Conservation (phyloP, 2,329 filamentous ascomycete genomes). For the Fusarium robinianum region DNA sequence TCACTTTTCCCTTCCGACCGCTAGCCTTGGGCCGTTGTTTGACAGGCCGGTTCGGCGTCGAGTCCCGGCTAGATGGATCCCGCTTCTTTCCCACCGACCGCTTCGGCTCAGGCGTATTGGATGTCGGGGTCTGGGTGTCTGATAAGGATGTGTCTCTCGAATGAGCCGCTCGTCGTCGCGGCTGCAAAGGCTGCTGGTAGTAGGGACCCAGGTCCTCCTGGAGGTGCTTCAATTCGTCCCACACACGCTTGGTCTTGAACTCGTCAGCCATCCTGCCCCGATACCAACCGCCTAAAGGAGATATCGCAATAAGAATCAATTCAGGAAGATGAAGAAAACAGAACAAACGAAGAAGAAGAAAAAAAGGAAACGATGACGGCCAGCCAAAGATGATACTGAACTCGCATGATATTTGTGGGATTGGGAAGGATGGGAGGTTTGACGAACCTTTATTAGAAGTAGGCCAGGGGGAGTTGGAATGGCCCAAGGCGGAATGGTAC, state of each 20-base stretch:
- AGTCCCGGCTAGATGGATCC: constrained; percentile 36
- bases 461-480: constrained; percentile 23
- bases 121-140: constrained; percentile 29
- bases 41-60: constrained; percentile 31
- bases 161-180: constrained; percentile 31
- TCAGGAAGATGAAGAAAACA: constrained; percentile 26
- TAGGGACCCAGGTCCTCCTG: constrained; percentile 43
- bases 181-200: constrained; percentile 36
- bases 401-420: neutral
- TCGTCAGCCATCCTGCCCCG: constrained; percentile 43
- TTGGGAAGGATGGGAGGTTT: constrained; percentile 13
- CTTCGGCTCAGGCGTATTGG: constrained; percentile 35
- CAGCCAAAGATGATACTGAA: constrained; percentile 4
- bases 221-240: constrained; percentile 42
- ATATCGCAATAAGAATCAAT: constrained; percentile 40
- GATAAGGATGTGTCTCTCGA: constrained; percentile 33
- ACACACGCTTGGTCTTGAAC: constrained; percentile 39
- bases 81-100: constrained; percentile 31
- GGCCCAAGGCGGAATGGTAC: constrained; percentile 32
- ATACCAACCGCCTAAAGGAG: constrained; percentile 38
- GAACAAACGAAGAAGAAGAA: constrained; percentile 6
- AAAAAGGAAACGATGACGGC: constrained; percentile 20
- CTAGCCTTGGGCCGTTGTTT: constrained; percentile 29
- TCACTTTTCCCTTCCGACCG: constrained; percentile 21
- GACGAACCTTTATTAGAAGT: constrained; percentile 29